Conservation (phyloP, 805 yeast genomes). For the Priceomyces melissophilus region DNA sequence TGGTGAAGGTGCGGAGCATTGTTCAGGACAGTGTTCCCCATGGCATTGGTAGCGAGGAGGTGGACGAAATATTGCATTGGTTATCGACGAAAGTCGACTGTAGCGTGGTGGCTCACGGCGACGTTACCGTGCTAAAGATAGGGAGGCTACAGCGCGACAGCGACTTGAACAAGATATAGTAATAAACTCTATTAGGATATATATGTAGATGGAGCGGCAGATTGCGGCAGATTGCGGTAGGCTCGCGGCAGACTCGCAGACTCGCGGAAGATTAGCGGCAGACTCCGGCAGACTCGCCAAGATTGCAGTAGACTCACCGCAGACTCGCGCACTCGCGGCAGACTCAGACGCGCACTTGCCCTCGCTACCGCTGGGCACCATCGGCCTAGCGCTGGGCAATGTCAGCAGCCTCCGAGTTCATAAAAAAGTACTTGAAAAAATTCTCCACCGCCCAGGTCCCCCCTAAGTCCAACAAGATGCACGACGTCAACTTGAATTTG, state of each 20-base stretch:
- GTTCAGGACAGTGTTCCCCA: constrained; percentile 31
- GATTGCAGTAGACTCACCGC: too few species aligned
- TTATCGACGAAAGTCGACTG: constrained; percentile 17
- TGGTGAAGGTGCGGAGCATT: constrained; percentile 23
- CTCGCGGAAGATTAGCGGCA: too few species aligned
- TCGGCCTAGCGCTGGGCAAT: too few species aligned
- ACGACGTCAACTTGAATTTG: constrained; percentile 70
- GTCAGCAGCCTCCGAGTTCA: constrained; percentile 90
- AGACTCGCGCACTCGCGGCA: too few species aligned
- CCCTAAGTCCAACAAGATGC: constrained; percentile 72
- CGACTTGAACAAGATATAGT: constrained; percentile 21
- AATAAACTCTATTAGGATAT: too few species aligned
- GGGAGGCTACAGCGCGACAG: constrained; percentile 21
- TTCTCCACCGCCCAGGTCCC: constrained; percentile 76
- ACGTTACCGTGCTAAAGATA: constrained; percentile 24
- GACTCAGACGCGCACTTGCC: too few species aligned
- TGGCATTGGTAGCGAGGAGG: constrained; percentile 29
- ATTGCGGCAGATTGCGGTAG: too few species aligned
- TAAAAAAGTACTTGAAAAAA: constrained; percentile 76
- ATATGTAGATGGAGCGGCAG: too few species aligned
- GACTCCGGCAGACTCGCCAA: too few species aligned
- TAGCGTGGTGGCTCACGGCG: constrained; percentile 20
- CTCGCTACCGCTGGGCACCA: too few species aligned
- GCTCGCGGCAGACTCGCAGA: too few species aligned
- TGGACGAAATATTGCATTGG: constrained; percentile 22